Evolutionary conservation across 768 basidiomycete genomes (phyloP).

Genomic region (Tylopilus subfusipes): DNA sequence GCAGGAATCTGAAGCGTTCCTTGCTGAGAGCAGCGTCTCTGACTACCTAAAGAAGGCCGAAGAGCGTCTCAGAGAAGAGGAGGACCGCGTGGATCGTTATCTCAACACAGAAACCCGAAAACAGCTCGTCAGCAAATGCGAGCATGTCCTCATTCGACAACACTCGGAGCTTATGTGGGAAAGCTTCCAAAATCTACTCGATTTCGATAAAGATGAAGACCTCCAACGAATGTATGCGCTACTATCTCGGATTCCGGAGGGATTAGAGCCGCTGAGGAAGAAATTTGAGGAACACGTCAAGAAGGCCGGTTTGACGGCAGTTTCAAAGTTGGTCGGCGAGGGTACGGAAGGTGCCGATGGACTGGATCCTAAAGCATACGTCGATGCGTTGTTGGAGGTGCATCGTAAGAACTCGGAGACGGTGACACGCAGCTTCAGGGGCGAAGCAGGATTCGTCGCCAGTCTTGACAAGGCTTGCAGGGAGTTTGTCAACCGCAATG

Average conservation of each 20-base stretch:
- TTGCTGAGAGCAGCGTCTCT: constrained; percentile 82
- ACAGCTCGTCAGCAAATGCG: constrained; percentile 76
- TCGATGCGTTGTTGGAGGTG: constrained; percentile 88
- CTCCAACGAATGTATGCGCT: constrained; percentile 92
- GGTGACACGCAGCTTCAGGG: constrained; percentile 83
- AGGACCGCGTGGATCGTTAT: constrained; percentile 92
- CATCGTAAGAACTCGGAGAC: constrained; percentile 90
- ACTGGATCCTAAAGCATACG: constrained; percentile 90
- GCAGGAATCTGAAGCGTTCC: constrained; percentile 86
- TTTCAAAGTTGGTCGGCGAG: constrained; percentile 62
- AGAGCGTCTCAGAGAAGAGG: constrained; percentile 88
- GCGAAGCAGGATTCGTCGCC: constrained; percentile 91
- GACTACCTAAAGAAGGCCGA: constrained; percentile 97
- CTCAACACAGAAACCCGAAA: constrained; percentile 87
- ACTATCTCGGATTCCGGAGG: constrained; percentile 86
- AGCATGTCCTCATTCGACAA: constrained; percentile 86
- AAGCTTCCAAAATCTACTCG: constrained; percentile 84
- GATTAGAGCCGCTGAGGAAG: constrained; percentile 85
- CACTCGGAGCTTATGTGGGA: constrained; percentile 87
- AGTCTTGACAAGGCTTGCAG: constrained; percentile 93
- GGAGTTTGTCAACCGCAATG: constrained; percentile 93
- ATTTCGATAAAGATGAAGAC: constrained; percentile 93
- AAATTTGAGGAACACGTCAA: constrained; percentile 96
- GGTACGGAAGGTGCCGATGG: constrained; percentile 53
- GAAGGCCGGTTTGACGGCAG: constrained; percentile 77